Evolutionary conservation across 192 early-diverging fungal genomes (phyloP).

Genomic region (Diversispora epigaea): DNA sequence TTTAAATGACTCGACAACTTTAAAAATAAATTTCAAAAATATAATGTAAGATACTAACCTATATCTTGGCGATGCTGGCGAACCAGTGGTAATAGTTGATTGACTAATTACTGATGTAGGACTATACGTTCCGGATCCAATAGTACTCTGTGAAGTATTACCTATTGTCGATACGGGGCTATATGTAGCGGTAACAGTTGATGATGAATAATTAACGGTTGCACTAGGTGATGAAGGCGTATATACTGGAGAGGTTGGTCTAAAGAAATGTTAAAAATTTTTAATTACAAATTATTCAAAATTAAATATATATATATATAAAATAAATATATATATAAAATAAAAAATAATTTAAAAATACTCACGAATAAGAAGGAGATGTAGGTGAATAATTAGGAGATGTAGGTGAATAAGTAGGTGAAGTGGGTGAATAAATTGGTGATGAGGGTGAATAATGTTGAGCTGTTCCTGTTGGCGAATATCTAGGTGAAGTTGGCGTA

Average conservation of each 20-base stretch:
- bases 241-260: constrained; percentile 26
- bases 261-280: not conserved
- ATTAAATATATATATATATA: not conserved
- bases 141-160: not conserved
- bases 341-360: not conserved
- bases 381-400: constrained; percentile 45
- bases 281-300: not conserved
- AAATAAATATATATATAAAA: no score
- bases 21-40: not conserved
- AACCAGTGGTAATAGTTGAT: not conserved
- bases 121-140: not conserved
- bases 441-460: constrained; percentile 66
- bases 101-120: not conserved
- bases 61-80: constrained; percentile 7
- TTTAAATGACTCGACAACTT: not conserved
- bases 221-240: constrained; percentile 14
- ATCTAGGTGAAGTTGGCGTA: constrained; percentile 72
- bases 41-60: constrained; percentile 1
- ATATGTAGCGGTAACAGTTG: not conserved
- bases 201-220: not conserved
- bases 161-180: not conserved
- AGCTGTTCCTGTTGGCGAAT: constrained; percentile 55
- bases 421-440: constrained; percentile 67
- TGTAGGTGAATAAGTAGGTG: constrained; percentile 64
- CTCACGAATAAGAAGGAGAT: constrained; percentile 32